phyloP scores from a whole-genome alignment of 1,284 basidiomycete species.

The Tilletia indica region DNA sequence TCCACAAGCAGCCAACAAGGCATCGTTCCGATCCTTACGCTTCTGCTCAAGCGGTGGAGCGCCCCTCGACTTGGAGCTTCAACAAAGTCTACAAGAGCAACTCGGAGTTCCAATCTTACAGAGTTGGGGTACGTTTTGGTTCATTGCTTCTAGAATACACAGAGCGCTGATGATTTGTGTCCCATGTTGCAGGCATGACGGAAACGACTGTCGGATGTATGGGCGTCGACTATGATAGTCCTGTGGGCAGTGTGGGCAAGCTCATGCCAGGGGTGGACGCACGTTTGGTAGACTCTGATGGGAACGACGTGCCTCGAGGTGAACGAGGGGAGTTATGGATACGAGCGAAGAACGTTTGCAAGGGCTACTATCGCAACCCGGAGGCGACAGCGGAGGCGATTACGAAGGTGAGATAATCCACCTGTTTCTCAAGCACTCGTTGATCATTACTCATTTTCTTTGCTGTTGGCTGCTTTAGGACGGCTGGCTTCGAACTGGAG shows the following conservation, averaged over 20 bases:
- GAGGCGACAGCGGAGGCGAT: conserved; percentile 8
- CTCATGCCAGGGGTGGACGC: conserved; percentile 77
- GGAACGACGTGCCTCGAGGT: conserved; percentile 57
- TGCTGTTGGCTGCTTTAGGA: conserved; percentile 20
- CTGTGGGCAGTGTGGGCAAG: conserved; percentile 61
- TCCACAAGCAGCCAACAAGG: not conserved
- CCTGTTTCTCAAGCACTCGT: too few relatives aligned
- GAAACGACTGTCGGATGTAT: conserved; percentile 4
- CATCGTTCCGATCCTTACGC: conserved; percentile 1
- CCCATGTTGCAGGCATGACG: not conserved
- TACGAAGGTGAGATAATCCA: conserved; percentile 8
- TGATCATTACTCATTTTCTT: not conserved
- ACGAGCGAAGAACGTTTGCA: conserved; percentile 71
- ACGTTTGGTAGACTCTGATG: conserved; percentile 67
- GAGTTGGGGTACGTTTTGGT: not conserved
- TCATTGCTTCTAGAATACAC: too few relatives aligned
- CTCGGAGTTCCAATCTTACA: not conserved
- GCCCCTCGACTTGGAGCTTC: not conserved
- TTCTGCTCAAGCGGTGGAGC: conserved; percentile 7
- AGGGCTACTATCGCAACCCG: conserved; percentile 64
- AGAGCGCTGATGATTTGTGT: too few relatives aligned
- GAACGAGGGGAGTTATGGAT: conserved; percentile 77
- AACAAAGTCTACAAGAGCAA: not conserved
- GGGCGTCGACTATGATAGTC: conserved; percentile 28
- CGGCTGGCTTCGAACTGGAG: conserved; percentile 49